phyloP scores from a whole-genome alignment of 495 filamentous ascomycete species.

The Neurospora sp. region DNA sequence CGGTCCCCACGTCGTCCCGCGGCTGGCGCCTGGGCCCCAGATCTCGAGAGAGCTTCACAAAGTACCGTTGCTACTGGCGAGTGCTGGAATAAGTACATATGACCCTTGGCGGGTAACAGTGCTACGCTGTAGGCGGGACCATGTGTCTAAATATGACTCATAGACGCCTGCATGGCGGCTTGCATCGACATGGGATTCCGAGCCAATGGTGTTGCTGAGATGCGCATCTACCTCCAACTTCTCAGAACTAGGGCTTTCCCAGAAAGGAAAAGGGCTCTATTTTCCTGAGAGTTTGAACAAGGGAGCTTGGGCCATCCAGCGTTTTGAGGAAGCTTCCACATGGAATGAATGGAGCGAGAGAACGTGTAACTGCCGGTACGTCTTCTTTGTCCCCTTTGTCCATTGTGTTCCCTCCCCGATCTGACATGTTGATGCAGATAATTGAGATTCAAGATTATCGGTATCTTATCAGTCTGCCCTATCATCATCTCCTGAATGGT shows the following conservation, averaged over 20 bases:
- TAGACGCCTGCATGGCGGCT: constrained; percentile 19
- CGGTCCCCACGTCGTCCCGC: constrained; percentile 1
- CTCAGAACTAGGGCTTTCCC: constrained; percentile 8
- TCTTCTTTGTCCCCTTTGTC: background rate
- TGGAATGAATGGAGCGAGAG: background rate
- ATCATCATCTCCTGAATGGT: background rate
- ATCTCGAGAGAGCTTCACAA: background rate
- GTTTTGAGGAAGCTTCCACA: background rate
- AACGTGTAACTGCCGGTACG: background rate
- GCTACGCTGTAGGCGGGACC: constrained; percentile 10
- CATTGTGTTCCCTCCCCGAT: background rate
- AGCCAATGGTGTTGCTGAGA: constrained; percentile 13
- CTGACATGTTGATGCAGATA: background rate
- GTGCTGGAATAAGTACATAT: background rate
- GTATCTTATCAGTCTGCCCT: background rate
- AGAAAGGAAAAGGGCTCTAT: background rate
- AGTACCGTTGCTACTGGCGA: background rate
- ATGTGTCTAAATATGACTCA: constrained; percentile 26
- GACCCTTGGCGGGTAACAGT: background rate
- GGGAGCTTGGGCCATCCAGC: background rate
- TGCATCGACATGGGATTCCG: constrained; percentile 10
- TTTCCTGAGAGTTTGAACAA: background rate
- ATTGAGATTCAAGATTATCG: background rate
- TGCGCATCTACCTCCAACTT: constrained; percentile 12
- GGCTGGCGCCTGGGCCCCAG: background rate